Base-by-base conservation (phyloP, 441 rosid species). In the Sinapis alba region DNA sequence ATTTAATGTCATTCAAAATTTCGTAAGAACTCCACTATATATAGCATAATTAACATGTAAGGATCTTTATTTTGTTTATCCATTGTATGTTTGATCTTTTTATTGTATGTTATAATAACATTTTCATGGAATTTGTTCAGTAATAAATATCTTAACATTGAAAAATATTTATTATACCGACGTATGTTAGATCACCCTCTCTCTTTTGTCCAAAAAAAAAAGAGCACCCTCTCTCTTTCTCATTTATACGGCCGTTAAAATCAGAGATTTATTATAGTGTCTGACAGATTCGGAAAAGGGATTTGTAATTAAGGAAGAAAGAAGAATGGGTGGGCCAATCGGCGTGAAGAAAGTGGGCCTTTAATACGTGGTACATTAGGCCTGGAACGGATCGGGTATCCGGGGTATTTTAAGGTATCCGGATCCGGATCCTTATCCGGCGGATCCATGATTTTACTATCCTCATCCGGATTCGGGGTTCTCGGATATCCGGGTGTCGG, bases 341-440 rank as follows among this genome's bases (percentile, higher is more conserved):
- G 47, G 71, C 56, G 76, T 63, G 65, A 65, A 71, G 41, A 58
- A 57, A 71, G 56, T 26, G 76, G 80, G 80, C 76, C 67, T 56
- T 26, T 0, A 57, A 64, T 60, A 70, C 79, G 67, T 70, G 71
- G 18, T 56, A 15, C 4, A 20, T n/a, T 5, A 18, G 18, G n/a
- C n/a, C n/a, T n/a, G n/a, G n/a, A n/a, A n/a, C n/a, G n/a, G n/a
- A n/a, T n/a, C n/a, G n/a, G n/a, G n/a, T n/a, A n/a, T n/a, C n/a
- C n/a, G n/a, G n/a, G n/a, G n/a, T n/a, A n/a, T n/a, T n/a, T n/a
- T n/a, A n/a, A n/a, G n/a, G n/a, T n/a, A n/a, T n/a, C n/a, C n/a
- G n/a, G n/a, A n/a, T n/a, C n/a, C n/a, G n/a, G n/a, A n/a, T n/a
- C n/a, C n/a, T n/a, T n/a, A n/a, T n/a, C n/a, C n/a, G n/a, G n/a